Percentiles rank a stretch among this genome's conserved stretches.
Evolutionary conservation across 441 rosid species (phyloP).

Genomic region (Viola pubescens): DNA sequence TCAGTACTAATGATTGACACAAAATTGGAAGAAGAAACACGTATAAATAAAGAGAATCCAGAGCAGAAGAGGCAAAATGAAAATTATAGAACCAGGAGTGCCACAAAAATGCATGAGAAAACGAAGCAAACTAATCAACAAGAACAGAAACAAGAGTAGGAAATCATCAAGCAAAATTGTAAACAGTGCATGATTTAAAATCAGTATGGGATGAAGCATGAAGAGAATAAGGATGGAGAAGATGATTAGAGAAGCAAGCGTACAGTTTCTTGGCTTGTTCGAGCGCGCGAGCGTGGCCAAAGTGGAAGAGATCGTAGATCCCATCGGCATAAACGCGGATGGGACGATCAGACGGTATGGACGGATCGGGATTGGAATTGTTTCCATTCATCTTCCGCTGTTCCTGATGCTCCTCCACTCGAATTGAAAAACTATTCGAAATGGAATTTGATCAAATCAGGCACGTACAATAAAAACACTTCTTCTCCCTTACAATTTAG

Average conservation of each 20-base stretch:
- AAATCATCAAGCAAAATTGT: background rate
- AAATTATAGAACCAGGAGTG: no score
- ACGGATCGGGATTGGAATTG: background rate
- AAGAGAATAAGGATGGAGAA: background rate
- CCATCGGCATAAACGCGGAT: slow-evolving; percentile 78
- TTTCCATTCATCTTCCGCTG: slow-evolving; percentile 10
- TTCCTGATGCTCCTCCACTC: slow-evolving; percentile 1
- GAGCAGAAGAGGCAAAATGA: background rate
- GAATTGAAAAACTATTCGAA: background rate
- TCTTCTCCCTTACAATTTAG: background rate
- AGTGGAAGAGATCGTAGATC: slow-evolving; percentile 88
- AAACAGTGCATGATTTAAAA: background rate
- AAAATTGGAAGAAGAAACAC: background rate
- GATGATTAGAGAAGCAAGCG: slow-evolving; percentile 7
- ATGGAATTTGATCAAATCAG: background rate
- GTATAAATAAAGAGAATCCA: background rate
- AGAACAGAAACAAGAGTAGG: no score
- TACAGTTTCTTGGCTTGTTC: slow-evolving; percentile 80
- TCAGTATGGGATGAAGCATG: background rate
- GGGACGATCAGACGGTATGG: slow-evolving; percentile 37
- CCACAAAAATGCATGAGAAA: no score
- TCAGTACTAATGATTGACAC: no score
- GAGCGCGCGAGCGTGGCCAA: slow-evolving; percentile 77
- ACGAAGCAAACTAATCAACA: no score
- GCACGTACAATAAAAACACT: background rate